Evolutionary conservation across 768 basidiomycete genomes (phyloP).

Genomic region (Guyanaporus albipodus): DNA sequence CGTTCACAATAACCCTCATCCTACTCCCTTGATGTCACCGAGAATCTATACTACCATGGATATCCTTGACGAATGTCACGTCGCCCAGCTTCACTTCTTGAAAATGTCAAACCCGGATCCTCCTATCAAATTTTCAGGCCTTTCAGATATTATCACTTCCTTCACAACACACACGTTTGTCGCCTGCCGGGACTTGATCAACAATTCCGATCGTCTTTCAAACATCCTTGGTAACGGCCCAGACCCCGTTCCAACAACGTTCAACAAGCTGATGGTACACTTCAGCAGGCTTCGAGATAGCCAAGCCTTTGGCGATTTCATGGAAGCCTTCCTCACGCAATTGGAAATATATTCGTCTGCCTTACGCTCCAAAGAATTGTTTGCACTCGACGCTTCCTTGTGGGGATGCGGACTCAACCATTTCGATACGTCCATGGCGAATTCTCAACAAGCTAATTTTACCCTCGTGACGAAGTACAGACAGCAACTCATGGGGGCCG

Average conservation of each 20-base stretch:
- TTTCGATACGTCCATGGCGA: constrained; percentile 36
- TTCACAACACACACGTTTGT: constrained; percentile 21
- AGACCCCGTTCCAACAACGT: constrained; percentile 30
- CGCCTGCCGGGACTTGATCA: constrained; percentile 7
- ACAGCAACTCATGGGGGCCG: constrained; percentile 39
- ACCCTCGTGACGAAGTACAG: constrained; percentile 34
- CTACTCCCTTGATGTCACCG: not conserved
- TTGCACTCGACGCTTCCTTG: constrained; percentile 46
- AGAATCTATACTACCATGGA: constrained; percentile 17
- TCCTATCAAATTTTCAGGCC: constrained; percentile 22
- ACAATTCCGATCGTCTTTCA: constrained; percentile 13
- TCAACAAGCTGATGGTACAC: constrained; percentile 25
- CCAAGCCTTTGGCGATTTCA: constrained; percentile 8
- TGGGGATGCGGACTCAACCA: constrained; percentile 49
- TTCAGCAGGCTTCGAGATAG: constrained; percentile 13
- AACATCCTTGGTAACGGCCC: constrained; percentile 25
- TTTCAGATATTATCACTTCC: constrained; percentile 23
- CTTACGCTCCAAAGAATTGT: constrained; percentile 35
- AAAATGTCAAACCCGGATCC: constrained; percentile 5
- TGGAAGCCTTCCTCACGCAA: constrained; percentile 25
- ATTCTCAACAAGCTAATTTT: constrained; percentile 19
- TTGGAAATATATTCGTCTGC: constrained; percentile 23
- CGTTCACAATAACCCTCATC: not conserved
- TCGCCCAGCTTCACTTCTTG: constrained; percentile 17
- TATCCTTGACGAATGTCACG: constrained; percentile 25